Evolutionary conservation across 2,329 filamentous ascomycete species (phyloP).

Genomic region (Pseudonectria buxi): DNA sequence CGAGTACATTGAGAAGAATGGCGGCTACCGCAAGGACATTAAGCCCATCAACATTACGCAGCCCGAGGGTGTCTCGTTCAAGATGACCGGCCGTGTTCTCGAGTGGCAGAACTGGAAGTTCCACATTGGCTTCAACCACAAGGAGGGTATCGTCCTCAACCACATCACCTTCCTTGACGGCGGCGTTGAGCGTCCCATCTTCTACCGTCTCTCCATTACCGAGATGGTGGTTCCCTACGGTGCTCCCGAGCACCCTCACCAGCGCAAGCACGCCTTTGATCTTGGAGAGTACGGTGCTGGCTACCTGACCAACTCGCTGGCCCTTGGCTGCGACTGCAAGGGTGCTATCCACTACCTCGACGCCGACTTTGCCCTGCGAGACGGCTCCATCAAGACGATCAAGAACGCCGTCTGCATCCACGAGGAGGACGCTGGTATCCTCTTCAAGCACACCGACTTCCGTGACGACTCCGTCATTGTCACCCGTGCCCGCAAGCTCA

Average conservation of each 20-base stretch:
- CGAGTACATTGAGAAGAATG: constrained; percentile 61
- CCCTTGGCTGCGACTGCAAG: constrained; percentile 79
- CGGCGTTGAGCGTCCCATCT: constrained; percentile 67
- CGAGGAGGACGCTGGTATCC: constrained; percentile 84
- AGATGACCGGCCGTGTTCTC: constrained; percentile 63
- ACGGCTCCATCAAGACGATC: constrained; percentile 69
- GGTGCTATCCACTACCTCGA: constrained; percentile 89
- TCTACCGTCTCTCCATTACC: constrained; percentile 81
- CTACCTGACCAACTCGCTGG: constrained; percentile 75
- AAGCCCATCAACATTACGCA: constrained; percentile 87
- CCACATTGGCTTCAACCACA: constrained; percentile 91
- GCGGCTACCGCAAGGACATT: constrained; percentile 69
- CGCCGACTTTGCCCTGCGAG: constrained; percentile 72
- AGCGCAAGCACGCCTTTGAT: constrained; percentile 76
- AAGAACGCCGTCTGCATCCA: constrained; percentile 96
- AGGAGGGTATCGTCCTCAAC: constrained; percentile 83
- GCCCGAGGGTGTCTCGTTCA: constrained; percentile 83
- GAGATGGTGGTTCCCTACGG: constrained; percentile 95
- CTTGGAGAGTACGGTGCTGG: constrained; percentile 75
- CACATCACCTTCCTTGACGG: constrained; percentile 89
- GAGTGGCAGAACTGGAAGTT: constrained; percentile 93
- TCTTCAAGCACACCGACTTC: constrained; percentile 95
- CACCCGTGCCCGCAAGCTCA: constrained; percentile 76
- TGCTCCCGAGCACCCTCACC: constrained; percentile 72
- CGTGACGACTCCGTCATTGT: constrained; percentile 81